Base-by-base conservation (phyloP, 495 filamentous ascomycete genomes). In the Choiromyces venosus region DNA sequence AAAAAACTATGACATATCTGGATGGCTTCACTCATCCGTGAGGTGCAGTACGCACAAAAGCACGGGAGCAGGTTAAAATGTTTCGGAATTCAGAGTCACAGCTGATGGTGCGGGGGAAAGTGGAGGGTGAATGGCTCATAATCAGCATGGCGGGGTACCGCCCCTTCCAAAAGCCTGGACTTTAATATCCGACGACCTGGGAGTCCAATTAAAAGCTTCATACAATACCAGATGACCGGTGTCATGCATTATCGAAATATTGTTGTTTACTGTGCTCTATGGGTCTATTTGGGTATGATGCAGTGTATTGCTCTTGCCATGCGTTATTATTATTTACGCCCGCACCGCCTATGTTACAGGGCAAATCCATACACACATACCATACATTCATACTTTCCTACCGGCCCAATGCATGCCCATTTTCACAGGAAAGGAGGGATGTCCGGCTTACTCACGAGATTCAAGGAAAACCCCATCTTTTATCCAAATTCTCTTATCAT, bases 141-240 rank as follows among this genome's bases (percentile, higher is more conserved):
- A 29, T 56, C 46, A 56, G n/a, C 46, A 25, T 56, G 46, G 46
- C n/a, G 46, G n/a, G 46, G 44, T 8, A 56, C n/a, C 10, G 46
- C 46, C 46, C n/a, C 46, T 56, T 29, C 46, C n/a, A 25, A 56
- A 56, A 56, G 46, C 46, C 46, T 25, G 46, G 46, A 56, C 46
- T 56, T 56, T 56, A 56, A 56, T 56, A 56, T 56, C 46, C 46
- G 46, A 56, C 46, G 46, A 56, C 46, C 46, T 56, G 46, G 46
- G 46, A 56, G 46, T 29, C 46, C 46, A 56, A 56, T 56, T 12
- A 56, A 25, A 56, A 56, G 46, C 46, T 56, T 10, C 46, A 56
- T 56, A n/a, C n/a, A n/a, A n/a, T n/a, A 56, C 46, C 46, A 56
- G 46, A 56, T 56, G n/a, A 56, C 46, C 46, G 46, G 46, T 56